Evolutionary conservation across 208 protist genomes (phyloP).

Genomic region (Crithidia brevicula): DNA sequence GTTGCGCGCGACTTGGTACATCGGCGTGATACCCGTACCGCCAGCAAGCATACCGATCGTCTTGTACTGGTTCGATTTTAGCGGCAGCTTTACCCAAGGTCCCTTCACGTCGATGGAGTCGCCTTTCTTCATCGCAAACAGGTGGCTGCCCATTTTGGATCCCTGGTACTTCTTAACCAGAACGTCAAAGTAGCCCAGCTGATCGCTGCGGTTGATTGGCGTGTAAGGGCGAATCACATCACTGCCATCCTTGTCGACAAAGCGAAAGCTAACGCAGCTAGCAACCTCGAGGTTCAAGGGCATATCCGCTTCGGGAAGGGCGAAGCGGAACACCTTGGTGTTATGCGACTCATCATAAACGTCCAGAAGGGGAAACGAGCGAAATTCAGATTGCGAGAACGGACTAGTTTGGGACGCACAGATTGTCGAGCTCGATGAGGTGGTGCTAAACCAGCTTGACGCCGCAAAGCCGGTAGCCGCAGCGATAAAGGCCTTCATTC

Average conservation of each 20-base stretch:
- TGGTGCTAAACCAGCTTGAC: slow-evolving; percentile 63
- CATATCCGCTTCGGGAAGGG: slow-evolving; percentile 81
- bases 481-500: slow-evolving; percentile 75
- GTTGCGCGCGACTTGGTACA: slow-evolving; percentile 92
- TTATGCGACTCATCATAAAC: slow-evolving; percentile 88
- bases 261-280: slow-evolving; percentile 79
- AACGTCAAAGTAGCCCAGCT: slow-evolving; percentile 91
- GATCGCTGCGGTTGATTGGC: slow-evolving; percentile 75
- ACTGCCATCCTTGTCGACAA: slow-evolving; percentile 75
- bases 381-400: slow-evolving; percentile 83
- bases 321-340: slow-evolving; percentile 89
- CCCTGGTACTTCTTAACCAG: slow-evolving; percentile 91
- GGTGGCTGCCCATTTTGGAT: slow-evolving; percentile 90
- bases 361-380: slow-evolving; percentile 76
- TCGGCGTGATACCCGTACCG: slow-evolving; percentile 94
- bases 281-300: slow-evolving; percentile 81
- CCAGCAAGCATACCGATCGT: slow-evolving; percentile 94
- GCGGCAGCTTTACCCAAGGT: slow-evolving; percentile 89
- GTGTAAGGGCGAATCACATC: slow-evolving; percentile 90
- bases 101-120: slow-evolving; percentile 93
- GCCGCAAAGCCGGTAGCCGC: slow-evolving; percentile 48
- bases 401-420: slow-evolving; percentile 57
- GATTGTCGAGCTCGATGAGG: slow-evolving; percentile 25
- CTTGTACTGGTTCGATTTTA: slow-evolving; percentile 90
- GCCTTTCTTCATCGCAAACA: slow-evolving; percentile 92